Evolutionary conservation across 768 basidiomycete species (phyloP), one percentile per base, ranked within the genome.

Genomic region (Lepiota venenata): DNA sequence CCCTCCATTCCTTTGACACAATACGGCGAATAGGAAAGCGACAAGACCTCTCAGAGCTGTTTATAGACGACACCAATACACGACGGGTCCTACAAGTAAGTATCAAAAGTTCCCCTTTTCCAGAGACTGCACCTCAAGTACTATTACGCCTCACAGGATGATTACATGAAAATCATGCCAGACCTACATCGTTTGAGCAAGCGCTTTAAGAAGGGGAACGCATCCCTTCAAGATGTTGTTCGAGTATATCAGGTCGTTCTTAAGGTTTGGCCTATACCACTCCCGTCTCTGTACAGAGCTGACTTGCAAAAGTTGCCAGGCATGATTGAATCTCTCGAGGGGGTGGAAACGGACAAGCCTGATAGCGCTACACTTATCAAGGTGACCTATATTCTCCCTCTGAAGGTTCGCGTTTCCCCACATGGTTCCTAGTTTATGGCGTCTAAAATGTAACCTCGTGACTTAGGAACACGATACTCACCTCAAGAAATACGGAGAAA

Each of bases 111-210:
- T 38, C n/a, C 21, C 15, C 46, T 41, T 43, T 50, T 25, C 18
- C 11, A 21, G 20, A 20, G 44, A 2, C 16, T 14, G 12, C 41
- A 18, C 9, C 15, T 40, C 37, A 15, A 43, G 29, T 20, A 14
- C 35, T 3, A 32, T 14, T 15, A 25, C 44, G 25, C 25, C 5
- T 12, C 7, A 27, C 37, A 96, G 91, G 88, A 94, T 50, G 91
- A 93, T 29, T 91, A 83, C 63, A 74, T 99, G 62, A 93, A 91
- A 63, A 66, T 82, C 15, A 93, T 99, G 85, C 97, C 97, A 0
- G 97, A 99, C 65, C 82, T 99, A 67, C 88, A 88, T 60, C 83
- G 97, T 2, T 79, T 99, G 18, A 86, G 87, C 64, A 98, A 98
- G 67, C 83, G 90, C 15, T 95, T 99, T 71, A 88, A 92, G 67